Conservation (phyloP, 345 rosid genomes). For the Erucastrum elatum region DNA sequence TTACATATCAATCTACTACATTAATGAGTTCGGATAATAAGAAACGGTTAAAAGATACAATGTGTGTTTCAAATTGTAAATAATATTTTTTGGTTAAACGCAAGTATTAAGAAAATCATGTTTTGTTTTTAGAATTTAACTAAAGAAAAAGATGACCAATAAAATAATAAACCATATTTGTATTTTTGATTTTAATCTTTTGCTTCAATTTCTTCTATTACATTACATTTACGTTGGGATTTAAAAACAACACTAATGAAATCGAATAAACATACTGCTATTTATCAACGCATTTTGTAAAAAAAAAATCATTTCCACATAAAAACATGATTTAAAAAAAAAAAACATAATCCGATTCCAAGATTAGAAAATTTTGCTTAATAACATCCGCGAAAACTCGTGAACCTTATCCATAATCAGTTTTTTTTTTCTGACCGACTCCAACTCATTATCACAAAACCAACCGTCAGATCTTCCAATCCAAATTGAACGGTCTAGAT, state of each 20-base stretch:
- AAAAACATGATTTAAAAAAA: neutral
- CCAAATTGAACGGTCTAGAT: constrained; percentile 34
- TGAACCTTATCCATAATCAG: constrained; percentile 33
- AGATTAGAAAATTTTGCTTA: neutral
- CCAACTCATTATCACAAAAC: neutral
- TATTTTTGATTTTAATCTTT: no score
- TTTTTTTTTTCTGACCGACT: constrained; percentile 19
- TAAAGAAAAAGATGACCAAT: no score
- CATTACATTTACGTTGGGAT: no score
- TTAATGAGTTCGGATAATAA: neutral
- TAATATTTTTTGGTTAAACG: no score
- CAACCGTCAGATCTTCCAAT: constrained; percentile 36
- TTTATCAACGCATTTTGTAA: neutral
- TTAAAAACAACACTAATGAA: neutral
- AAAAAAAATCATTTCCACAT: neutral
- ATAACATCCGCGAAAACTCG: neutral
- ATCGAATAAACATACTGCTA: neutral
- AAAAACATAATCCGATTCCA: neutral
- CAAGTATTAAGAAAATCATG: no score
- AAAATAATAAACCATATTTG: no score
- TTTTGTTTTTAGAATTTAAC: no score
- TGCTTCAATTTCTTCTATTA: no score
- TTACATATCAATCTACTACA: neutral
- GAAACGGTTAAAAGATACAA: no score
- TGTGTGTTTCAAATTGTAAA: no score